These are phyloP conservation scores for Colletotrichum sp. DNA, from an alignment of 2,329 filamentous ascomycete genomes.

Conservation along the genomic window DNA sequence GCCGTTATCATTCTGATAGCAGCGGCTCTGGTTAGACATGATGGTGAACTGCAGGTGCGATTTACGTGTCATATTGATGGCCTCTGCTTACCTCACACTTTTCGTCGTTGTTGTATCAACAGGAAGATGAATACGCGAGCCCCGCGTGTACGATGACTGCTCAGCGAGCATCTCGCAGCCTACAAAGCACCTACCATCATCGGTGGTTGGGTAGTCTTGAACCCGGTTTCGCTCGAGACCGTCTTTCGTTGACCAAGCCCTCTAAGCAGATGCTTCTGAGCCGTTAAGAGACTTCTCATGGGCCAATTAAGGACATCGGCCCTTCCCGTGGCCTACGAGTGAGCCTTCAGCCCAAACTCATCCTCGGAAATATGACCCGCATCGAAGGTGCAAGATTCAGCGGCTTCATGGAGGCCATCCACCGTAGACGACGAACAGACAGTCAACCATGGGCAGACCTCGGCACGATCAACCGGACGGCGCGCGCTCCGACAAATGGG, in stretches of 20 bases:
- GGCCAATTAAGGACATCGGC: neutral
- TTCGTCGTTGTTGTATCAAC: no score
- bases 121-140: no score
- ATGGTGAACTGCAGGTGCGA: neutral
- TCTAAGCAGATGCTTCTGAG: neutral
- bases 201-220: neutral
- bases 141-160: neutral
- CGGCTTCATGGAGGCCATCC: neutral
- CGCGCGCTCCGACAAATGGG: neutral
- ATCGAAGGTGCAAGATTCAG: neutral
- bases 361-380: fast-evolving
- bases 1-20: neutral
- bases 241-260: no score
- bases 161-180: neutral
- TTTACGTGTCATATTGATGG: neutral
- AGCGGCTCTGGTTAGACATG: neutral
- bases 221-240: no score
- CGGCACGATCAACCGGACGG: neutral
- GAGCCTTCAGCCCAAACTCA: neutral
- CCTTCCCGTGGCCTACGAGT: neutral
- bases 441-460: neutral
- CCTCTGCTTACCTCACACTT: neutral
- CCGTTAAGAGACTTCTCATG: neutral
- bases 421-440: neutral
- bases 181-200: neutral